Base-by-base conservation (phyloP, 2,329 filamentous ascomycete genomes). In the Talaromyces islandicus region DNA sequence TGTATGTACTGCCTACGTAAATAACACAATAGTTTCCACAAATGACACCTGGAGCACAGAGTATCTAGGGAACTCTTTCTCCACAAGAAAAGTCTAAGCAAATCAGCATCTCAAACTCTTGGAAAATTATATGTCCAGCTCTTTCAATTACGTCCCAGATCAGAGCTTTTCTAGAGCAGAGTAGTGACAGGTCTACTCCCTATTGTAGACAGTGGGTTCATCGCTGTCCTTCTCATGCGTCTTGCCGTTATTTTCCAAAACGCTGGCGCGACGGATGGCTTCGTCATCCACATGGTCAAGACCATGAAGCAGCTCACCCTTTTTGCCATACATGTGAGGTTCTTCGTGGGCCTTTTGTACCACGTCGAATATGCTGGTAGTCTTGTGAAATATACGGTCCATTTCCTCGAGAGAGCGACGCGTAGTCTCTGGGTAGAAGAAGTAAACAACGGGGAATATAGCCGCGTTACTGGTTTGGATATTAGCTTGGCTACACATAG, bases 381-480 rank as follows among this genome's bases (percentile, higher is more conserved):
- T 81, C 63, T 83, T 83, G 69, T 78, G 78, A 77, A 88, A 88
- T 64, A 90, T 86, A 60, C 83, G 80, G 67, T 90, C 87, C 72
- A 90, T 85, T 70, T 90, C 87, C 71, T 90, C 87, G 35, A 89
- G 77, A 14, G 79, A 83, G 9, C 83, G 80, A 63, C 79, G 80
- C 11, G 82, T 83, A 2, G 83, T 86, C 67, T 86, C 84, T 0
- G 83, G 84, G 69, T 84, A 85, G 77, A 85, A 84, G 73, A 85
- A 83, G 73, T 84, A 86, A 53, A 83, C 79, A 7, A 80, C 77
- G 0, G 83, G 83, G 19, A 85, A 75, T 67, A 84, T 84, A 64
- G 75, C 75, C 14, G 80, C 80, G 67, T 84, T 84, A 63, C 77
- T 78, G n/a, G 21, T 21, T n/a, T 32, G 25, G 41, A 64, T 54